These are phyloP conservation scores for Cryptosporidium viatorum DNA, from an alignment of 169 alveolate species.

Conservation along the genomic window DNA sequence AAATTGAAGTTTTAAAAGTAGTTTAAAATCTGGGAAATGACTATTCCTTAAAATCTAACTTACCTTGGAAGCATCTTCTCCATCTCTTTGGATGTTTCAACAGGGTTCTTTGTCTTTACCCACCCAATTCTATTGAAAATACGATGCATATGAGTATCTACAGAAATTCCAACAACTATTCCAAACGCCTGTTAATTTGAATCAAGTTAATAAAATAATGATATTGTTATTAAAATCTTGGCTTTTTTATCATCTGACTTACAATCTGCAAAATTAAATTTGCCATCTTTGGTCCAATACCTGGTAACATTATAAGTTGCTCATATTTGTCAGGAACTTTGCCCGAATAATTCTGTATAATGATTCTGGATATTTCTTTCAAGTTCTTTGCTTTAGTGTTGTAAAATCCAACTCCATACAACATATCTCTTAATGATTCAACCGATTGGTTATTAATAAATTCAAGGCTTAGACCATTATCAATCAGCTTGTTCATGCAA, in stretches of 20 bases:
- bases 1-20: background rate
- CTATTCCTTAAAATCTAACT: background rate
- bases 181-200: constrained; percentile 79
- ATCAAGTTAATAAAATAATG: background rate
- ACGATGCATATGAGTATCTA: constrained; percentile 93
- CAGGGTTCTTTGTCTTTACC: constrained; percentile 93
- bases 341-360: constrained; percentile 87
- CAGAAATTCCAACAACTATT: constrained; percentile 91
- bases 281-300: constrained; percentile 96
- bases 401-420: constrained; percentile 93
- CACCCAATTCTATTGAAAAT: constrained; percentile 92
- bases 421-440: constrained; percentile 85
- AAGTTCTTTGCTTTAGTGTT: constrained; percentile 92
- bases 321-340: constrained; percentile 90
- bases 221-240: background rate
- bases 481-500: constrained; percentile 83
- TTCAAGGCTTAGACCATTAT: constrained; percentile 83
- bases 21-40: background rate
- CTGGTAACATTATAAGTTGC: constrained; percentile 90
- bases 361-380: constrained; percentile 86
- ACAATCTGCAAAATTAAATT: constrained; percentile 90
- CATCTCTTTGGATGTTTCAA: constrained; percentile 89
- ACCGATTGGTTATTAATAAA: constrained; percentile 80
- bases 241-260: constrained; percentile 49
- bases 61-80: constrained; percentile 88